Evolutionary conservation across 768 basidiomycete species (phyloP).

Genomic region (Rubroboletus satanas): DNA sequence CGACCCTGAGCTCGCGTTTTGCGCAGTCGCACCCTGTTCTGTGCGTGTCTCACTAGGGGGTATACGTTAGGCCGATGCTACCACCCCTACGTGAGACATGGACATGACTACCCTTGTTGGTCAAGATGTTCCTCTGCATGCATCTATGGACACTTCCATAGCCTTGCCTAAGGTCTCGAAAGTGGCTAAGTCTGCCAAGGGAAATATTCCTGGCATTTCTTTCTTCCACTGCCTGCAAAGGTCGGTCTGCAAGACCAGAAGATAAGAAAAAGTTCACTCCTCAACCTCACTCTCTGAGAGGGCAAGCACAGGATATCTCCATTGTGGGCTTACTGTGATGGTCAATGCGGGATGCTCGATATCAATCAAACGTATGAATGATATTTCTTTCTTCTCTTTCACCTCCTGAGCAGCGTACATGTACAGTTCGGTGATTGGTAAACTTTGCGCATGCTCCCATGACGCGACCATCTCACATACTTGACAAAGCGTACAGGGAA

Average conservation of each 20-base stretch:
- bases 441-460: constrained; percentile 34
- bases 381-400: background rate
- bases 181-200: constrained; percentile 37
- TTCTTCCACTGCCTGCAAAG: constrained; percentile 42
- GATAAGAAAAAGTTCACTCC: constrained; percentile 33
- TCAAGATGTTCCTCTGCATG: constrained; percentile 46
- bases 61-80: background rate
- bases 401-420: background rate
- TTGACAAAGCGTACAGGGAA: constrained; percentile 34
- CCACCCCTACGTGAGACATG: background rate
- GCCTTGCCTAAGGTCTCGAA: constrained; percentile 23
- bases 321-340: constrained; percentile 50
- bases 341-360: constrained; percentile 43
- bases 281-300: constrained; percentile 52
- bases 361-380: constrained; percentile 27
- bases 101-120: constrained; percentile 45
- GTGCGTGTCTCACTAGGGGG: constrained; percentile 1
- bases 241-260: constrained; percentile 37
- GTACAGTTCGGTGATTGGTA: constrained; percentile 29
- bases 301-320: constrained; percentile 51
- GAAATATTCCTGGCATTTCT: constrained; percentile 47
- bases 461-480: constrained; percentile 32
- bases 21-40: background rate
- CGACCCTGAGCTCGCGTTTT: background rate
- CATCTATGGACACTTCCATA: constrained; percentile 37